A percentile compares a stretch with the other conserved stretches of the same genome.
Conservation (phyloP, 345 rosid species). For the Salix udensis region DNA sequence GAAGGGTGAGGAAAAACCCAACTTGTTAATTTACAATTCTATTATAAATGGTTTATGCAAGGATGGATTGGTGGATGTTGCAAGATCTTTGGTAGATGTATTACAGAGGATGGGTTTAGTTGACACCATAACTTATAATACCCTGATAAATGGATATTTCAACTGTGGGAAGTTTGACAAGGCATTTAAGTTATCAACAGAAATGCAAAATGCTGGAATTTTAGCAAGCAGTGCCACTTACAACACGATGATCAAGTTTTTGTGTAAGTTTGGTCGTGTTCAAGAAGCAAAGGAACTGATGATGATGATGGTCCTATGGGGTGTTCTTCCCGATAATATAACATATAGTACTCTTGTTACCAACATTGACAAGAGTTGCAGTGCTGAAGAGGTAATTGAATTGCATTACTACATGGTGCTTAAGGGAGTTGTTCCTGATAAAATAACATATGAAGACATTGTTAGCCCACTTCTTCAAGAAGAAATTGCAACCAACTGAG, state of each 20-base stretch:
- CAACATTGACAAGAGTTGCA: constrained; percentile 33
- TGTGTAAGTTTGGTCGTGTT: constrained; percentile 53
- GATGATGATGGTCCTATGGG: constrained; percentile 38
- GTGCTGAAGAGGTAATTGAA: constrained; percentile 46
- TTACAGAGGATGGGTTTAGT: constrained; percentile 20
- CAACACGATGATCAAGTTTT: constrained; percentile 48
- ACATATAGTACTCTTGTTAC: constrained; percentile 53
- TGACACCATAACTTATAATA: constrained; percentile 50
- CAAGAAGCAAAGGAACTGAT: constrained; percentile 47
- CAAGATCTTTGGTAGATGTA: constrained; percentile 22
- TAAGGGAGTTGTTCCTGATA: constrained; percentile 50
- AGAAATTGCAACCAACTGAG: constrained; percentile 16
- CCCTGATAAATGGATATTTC: constrained; percentile 45
- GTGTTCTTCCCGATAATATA: constrained; percentile 41
- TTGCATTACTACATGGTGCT: constrained; percentile 63
- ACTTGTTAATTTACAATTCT: constrained; percentile 48
- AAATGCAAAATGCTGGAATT: constrained; percentile 32
- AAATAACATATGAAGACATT: constrained; percentile 25
- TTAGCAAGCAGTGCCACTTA: constrained; percentile 40
- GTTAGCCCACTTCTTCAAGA: constrained; percentile 42
- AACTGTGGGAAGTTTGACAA: constrained; percentile 35
- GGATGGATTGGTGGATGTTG: constrained; percentile 27
- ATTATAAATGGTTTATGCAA: constrained; percentile 59
- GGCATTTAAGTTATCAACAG: constrained; percentile 30
- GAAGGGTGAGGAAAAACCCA: constrained; percentile 36